Base-by-base conservation (phyloP, 2,329 filamentous ascomycete genomes). In the Epicoccum nigrum region DNA sequence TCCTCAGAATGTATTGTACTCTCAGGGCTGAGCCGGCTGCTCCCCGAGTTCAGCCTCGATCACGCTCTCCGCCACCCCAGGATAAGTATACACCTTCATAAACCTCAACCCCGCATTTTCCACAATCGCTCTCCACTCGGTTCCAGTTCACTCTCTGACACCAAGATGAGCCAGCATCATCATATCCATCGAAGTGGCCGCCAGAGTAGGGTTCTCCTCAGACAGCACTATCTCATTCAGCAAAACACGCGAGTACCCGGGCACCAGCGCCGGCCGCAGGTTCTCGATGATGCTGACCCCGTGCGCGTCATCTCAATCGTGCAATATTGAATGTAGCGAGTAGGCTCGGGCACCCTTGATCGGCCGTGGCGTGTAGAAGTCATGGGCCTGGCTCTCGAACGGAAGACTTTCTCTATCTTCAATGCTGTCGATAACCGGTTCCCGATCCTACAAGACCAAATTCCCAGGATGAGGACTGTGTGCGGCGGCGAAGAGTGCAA, bases 371-470 rank as follows among this genome's bases (percentile, higher is more conserved):
- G 68, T 76, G 48, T 76, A 74, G 48, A 82, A 81, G 54, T 82
- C 75, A 50, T 82, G 71, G 2, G 60, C 62, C 69, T 54, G 43
- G 30, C 48, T 33, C 19, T 51, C 41, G 34, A 59, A 80, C 74
- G 4, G 59, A 7, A 51, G 69, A 54, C 21, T 73, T 63, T 11
- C 55, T 35, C 20, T 47, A 7, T 40, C 55, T 21, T 3, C 55
- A 40, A 32, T 58, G 54, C 13, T 63, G 60, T 15, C 69, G 51
- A 34, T 61, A 55, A 41, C 70, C 45, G 15, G 81, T 76, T 2
- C 69, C 62, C 0, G 75, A 71, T 83, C 81, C 56, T 84, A 79
- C 0, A 83, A 65, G 1, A 83, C 62, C 2, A 82, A 60, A 4
- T 71, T 66, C 1, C 80, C 79, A 0, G 74, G 72, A 0, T 68